A percentile compares a stretch with the other conserved stretches of the same genome.
phyloP scores from a whole-genome alignment of 257 asterid species.

The Solanum appendiculatum region DNA sequence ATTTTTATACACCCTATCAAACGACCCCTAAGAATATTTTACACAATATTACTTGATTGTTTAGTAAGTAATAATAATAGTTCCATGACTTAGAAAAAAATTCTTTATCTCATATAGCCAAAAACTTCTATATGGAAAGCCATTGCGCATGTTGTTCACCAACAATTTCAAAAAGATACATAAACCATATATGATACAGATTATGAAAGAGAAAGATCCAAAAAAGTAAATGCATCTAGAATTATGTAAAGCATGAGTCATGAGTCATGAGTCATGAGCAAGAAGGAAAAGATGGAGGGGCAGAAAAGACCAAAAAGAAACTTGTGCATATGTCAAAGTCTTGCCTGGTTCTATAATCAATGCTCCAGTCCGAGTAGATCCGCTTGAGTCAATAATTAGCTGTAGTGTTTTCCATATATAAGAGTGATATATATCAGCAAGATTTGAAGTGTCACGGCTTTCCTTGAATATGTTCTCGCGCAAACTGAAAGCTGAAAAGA shows the following conservation, averaged over 20 bases:
- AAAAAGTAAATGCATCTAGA: not conserved
- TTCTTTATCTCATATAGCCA: not conserved
- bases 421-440: conserved; percentile 48
- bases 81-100: not conserved
- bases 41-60: not conserved
- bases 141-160: not conserved
- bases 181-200: not conserved
- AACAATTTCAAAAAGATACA: not conserved
- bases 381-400: conserved; percentile 25
- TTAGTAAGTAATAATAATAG: not conserved
- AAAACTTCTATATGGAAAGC: not conserved
- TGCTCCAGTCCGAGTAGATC: conserved; percentile 50
- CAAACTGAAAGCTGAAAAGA: conserved; percentile 56
- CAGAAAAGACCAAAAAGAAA: not conserved
- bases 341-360: conserved; percentile 91
- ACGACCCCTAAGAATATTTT: not conserved
- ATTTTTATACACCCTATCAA: not conserved
- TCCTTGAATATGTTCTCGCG: conserved; percentile 59
- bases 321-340: not conserved
- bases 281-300: not conserved
- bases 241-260: not conserved
- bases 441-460: conserved; percentile 53
- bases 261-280: not conserved
- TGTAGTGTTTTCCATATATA: conserved; percentile 39
- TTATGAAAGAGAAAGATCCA: not conserved